These are phyloP conservation scores for Suhomyces wounanorum DNA, from an alignment of 1,139 yeast genomes.

Conservation along the genomic window DNA sequence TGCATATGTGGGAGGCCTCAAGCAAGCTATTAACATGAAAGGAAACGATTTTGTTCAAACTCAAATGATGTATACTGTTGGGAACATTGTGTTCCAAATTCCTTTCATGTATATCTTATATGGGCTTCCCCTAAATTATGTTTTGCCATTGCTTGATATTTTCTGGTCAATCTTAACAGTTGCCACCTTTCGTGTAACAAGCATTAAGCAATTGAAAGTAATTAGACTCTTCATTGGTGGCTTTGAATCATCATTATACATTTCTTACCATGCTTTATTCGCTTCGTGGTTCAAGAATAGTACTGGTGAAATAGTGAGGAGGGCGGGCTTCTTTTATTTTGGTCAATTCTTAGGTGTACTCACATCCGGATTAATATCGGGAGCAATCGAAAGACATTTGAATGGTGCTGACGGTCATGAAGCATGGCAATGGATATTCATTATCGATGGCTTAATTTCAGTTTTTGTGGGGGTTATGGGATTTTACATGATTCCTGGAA, in stretches of 20 bases:
- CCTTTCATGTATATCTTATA: slow-evolving; percentile 38
- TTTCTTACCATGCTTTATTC: slow-evolving; percentile 58
- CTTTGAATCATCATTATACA: slow-evolving; percentile 59
- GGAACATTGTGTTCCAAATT: slow-evolving; percentile 56
- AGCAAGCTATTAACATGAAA: slow-evolving; percentile 55
- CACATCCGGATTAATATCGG: slow-evolving; percentile 64
- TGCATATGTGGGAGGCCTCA: slow-evolving; percentile 67
- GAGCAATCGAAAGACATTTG: slow-evolving; percentile 51
- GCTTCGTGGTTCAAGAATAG: slow-evolving; percentile 56
- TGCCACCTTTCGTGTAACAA: slow-evolving; percentile 49
- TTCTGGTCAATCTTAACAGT: slow-evolving; percentile 69
- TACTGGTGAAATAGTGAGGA: slow-evolving; percentile 55
- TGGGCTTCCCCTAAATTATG: slow-evolving; percentile 39
- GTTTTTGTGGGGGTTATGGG: slow-evolving; percentile 63
- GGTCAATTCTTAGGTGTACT: slow-evolving; percentile 62
- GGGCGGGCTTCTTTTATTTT: slow-evolving; percentile 59
- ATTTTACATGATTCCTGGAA: slow-evolving; percentile 63
- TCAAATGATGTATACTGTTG: slow-evolving; percentile 57
- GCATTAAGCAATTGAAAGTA: slow-evolving; percentile 52
- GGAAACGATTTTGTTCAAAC: slow-evolving; percentile 68
- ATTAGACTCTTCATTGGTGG: slow-evolving; percentile 61
- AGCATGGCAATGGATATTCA: slow-evolving; percentile 75
- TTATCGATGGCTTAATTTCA: slow-evolving; percentile 64
- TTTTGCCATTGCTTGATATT: slow-evolving; percentile 57
- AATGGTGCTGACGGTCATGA: slow-evolving; percentile 50